Conservation (phyloP, 1,139 yeast genomes). For the Lipomyces yarrowii region DNA sequence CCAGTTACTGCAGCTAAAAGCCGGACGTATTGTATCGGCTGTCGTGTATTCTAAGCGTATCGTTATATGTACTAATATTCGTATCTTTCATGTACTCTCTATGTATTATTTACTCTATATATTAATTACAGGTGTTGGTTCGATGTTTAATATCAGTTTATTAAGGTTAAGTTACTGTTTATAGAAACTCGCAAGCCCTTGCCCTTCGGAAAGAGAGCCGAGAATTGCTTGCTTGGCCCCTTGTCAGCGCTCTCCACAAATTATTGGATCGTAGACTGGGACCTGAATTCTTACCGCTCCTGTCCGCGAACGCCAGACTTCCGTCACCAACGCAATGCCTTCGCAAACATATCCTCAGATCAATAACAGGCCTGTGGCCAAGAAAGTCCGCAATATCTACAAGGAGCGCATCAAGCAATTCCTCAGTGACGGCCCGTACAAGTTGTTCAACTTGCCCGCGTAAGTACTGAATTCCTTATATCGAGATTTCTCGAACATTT, state of each 20-base stretch:
- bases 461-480: conserved; percentile 36
- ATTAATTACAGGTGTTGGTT: not conserved
- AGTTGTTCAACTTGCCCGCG: conserved; percentile 72
- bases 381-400: conserved; percentile 79
- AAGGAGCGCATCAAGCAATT: conserved; percentile 82
- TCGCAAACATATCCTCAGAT: conserved; percentile 43
- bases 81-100: not conserved
- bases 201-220: too few species aligned
- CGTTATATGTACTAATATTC: not conserved
- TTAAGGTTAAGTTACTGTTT: too few species aligned
- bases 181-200: too few species aligned
- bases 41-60: not conserved
- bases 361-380: conserved; percentile 73
- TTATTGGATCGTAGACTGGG: not conserved
- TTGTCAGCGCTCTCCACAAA: not conserved
- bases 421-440: conserved; percentile 74
- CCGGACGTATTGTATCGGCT: not conserved
- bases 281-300: not conserved
- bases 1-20: not conserved
- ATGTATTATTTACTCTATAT: not conserved
- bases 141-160: not conserved
- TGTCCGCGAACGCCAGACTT: not conserved
- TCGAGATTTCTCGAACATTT: not conserved
- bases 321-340: conserved; percentile 11
- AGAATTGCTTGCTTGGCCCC: not conserved